These are phyloP conservation scores for Aureobasidium sp. DNA, from an alignment of 2,329 filamentous ascomycete genomes.

Conservation along the genomic window DNA sequence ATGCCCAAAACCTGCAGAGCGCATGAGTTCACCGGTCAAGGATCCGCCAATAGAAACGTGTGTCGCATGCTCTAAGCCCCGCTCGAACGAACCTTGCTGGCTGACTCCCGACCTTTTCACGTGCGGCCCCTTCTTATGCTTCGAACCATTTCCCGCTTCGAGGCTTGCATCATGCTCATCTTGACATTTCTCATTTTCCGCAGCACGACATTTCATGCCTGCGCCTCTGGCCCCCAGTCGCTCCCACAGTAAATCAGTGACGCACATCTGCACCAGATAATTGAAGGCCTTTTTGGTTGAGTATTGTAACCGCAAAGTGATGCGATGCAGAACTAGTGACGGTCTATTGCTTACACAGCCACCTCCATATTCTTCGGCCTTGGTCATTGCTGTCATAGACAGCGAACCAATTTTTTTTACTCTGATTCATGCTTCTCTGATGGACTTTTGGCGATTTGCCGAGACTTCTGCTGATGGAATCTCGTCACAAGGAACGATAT, in stretches of 20 bases:
- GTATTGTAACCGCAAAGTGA: neutral
- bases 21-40: conserved; percentile 2
- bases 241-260: neutral
- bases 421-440: neutral
- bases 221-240: neutral
- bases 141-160: conserved; percentile 6
- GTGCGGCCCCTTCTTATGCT: neutral
- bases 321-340: conserved; percentile 3
- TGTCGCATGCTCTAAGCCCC: conserved; percentile 12
- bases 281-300: neutral
- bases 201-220: neutral
- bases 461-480: neutral
- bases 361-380: conserved; percentile 1
- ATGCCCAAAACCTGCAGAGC: neutral
- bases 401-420: neutral
- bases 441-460: neutral
- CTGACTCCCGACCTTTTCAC: conserved; percentile 8
- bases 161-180: neutral
- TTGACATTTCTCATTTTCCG: neutral
- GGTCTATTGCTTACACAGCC: conserved; percentile 5
- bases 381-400: neutral
- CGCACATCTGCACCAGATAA: neutral
- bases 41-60: conserved; percentile 12
- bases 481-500: neutral
- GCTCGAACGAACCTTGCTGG: conserved; percentile 9